Percentiles rank a stretch among this genome's conserved stretches.
These are phyloP conservation scores for Fragilaria radians DNA, from an alignment of 108 stramenopile genomes.

Conservation along the genomic window DNA sequence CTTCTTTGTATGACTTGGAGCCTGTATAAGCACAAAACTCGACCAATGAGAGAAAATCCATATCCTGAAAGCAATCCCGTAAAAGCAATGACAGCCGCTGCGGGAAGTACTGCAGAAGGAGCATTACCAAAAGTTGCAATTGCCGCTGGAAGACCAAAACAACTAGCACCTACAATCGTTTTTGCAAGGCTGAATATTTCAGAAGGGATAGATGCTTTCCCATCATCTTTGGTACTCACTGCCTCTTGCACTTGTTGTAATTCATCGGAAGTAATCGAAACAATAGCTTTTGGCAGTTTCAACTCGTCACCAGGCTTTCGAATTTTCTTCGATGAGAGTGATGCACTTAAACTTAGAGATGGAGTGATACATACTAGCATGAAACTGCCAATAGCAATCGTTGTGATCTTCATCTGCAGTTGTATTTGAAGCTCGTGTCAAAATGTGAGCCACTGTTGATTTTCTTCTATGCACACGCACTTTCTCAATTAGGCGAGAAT, in stretches of 20 bases:
- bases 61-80: conserved; percentile 86
- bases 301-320: too few relatives aligned
- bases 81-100: conserved; percentile 50
- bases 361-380: too few relatives aligned
- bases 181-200: background rate
- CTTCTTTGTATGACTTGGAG: conserved; percentile 77
- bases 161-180: background rate
- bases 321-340: background rate
- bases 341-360: too few relatives aligned
- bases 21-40: conserved; percentile 66
- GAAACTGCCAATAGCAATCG: too few relatives aligned
- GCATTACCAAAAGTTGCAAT: background rate
- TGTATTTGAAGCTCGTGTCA: too few relatives aligned
- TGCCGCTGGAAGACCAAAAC: background rate
- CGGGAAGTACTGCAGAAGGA: conserved; percentile 76
- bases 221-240: background rate
- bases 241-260: too few relatives aligned
- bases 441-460: too few relatives aligned
- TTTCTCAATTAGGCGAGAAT: too few relatives aligned
- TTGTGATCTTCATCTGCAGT: too few relatives aligned
- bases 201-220: background rate
- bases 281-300: too few relatives aligned
- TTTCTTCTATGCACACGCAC: too few relatives aligned
- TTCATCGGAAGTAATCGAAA: too few relatives aligned
- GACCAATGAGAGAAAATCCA: conserved; percentile 83